Evolutionary conservation across 345 rosid species (phyloP), one percentile per base, ranked within the genome.

Genomic region (Melaleuca alternifolia): DNA sequence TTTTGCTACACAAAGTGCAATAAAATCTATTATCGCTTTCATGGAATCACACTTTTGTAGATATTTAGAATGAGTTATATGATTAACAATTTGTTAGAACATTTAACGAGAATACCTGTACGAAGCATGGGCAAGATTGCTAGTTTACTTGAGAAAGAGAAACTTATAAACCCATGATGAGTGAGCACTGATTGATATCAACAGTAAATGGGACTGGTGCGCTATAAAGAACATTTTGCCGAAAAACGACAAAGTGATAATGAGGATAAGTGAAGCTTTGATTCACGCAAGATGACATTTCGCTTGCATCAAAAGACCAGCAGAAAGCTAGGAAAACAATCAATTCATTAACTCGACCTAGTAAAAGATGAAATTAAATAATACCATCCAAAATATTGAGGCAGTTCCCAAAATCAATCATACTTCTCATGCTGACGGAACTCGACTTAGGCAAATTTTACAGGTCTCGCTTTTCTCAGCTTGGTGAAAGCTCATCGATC

Each of bases 401-500:
- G 37, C 15, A 37, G 11, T 52, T 51, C 51, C 13, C 28, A 12
- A 30, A 59, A n/a, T 59, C 71, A 3, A 59, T 59, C 33, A 59
- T 12, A 59, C 37, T n/a, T 12, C 53, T 51, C 18, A 4, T 51
- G 6, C 6, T 1, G 5, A 59, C 4, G 5, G 13, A 59, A 59
- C 37, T 59, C 7, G 4, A n/a, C 37, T n/a, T 1, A 1, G 15
- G 18, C 2, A 0, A 28, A 13, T n/a, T n/a, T 33, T 12, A 59
- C n/a, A 3, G 30, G 18, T 2, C n/a, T 59, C 2, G 0, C 6
- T n/a, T 33, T 59, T 59, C 18, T 18, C 37, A 3, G 18, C 71
- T 59, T 2, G 18, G 18, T 59, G n/a, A 59, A 59, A 59, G 7
- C 21, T 53, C 30, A 18, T 26, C 5, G 54, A 13, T 24, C 84